Evolutionary conservation across 371 early-diverging fungal species (phyloP).

Genomic region (Actinomucor elegans): DNA sequence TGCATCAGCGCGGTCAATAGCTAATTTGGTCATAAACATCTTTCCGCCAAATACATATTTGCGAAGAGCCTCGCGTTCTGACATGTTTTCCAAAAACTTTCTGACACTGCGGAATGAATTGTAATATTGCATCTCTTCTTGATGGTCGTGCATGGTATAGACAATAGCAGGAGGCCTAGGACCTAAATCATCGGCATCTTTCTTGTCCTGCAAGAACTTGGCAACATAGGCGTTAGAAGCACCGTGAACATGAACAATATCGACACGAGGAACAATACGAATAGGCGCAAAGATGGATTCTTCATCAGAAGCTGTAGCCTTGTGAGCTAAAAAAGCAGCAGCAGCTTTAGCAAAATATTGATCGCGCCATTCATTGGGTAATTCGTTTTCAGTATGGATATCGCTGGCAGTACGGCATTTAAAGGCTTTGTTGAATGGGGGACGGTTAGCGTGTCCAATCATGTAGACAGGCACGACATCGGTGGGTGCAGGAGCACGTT

Average conservation of each 20-base stretch:
- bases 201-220: conserved; percentile 48
- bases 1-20: conserved; percentile 57
- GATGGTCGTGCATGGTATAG: conserved; percentile 65
- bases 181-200: conserved; percentile 35
- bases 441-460: conserved; percentile 58
- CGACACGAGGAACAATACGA: conserved; percentile 33
- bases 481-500: conserved; percentile 14
- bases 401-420: conserved; percentile 37
- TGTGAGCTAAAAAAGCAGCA: conserved; percentile 57
- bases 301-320: conserved; percentile 51
- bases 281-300: conserved; percentile 56
- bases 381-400: conserved; percentile 53
- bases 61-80: conserved; percentile 12
- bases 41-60: conserved; percentile 55
- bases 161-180: conserved; percentile 56
- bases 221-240: conserved; percentile 63
- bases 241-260: conserved; percentile 66
- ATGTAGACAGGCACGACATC: conserved; percentile 53
- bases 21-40: conserved; percentile 61
- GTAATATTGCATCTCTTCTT: conserved; percentile 61
- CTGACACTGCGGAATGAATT: conserved; percentile 51
- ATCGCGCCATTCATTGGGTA: conserved; percentile 67
- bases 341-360: conserved; percentile 66
- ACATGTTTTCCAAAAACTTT: conserved; percentile 45
- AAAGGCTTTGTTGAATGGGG: conserved; percentile 62